Base-by-base conservation (phyloP, 169 alveolate species). In the Cryptosporidium sp. region DNA sequence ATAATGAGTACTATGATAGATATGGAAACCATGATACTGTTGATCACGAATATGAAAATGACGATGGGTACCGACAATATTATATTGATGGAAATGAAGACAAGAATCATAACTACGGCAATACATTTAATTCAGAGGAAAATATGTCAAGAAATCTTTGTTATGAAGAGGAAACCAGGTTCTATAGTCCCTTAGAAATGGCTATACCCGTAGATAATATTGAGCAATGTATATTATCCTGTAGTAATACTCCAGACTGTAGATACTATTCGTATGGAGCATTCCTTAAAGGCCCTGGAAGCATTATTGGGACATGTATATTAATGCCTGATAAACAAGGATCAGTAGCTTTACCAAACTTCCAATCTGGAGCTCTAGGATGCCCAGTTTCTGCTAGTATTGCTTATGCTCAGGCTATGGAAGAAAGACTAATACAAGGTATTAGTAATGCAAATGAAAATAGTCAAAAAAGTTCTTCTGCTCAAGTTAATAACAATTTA, bases 241-340 rank as follows among this genome's bases (percentile, higher is more conserved):
- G 89, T 45, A 80, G 89, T 65, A 80, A 80, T 16, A 80, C 89
- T 23, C 87, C 89, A 21, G 89, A 80, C 23, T 80, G 89, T 23
- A 80, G 75, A 12, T 80, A 29, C 65, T 80, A 80, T 33, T 80
- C 89, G 4, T 80, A 80, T 45, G 89, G 89, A 23, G 89, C 89
- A 12, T 80, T 80, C 62, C 53, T 80, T 58, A 80, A 62, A 65
- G 75, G 80, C 23, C 89, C 89, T 12, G 53, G 42, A 8, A 45
- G 62, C 8, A 80, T 80, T 23, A 48, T 65, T 33, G 89, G 89
- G 0, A 80, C 89, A 1, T 80, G 89, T 48, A 80, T 80, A 37
- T 31, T 80, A 48, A 80, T 80, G 89, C 89, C 89, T 26, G 89
- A 80, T 65, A 80, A 80, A 37, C 89, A 80, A 45, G 89, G 89